phyloP scores from a whole-genome alignment of 768 basidiomycete species.

The Panellus pusillus region DNA sequence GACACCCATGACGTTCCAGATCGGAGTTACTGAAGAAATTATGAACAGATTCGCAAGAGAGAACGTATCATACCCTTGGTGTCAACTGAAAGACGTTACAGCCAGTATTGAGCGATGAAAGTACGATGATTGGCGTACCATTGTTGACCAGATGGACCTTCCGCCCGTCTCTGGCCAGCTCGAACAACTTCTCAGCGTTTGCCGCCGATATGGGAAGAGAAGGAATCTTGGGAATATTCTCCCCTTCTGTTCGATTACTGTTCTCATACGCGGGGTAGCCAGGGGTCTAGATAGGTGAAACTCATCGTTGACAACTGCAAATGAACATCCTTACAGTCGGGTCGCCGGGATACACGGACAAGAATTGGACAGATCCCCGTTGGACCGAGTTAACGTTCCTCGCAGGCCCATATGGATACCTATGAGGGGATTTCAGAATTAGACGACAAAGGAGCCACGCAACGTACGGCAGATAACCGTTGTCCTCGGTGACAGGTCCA shows the following conservation, averaged over 20 bases:
- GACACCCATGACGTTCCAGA: conserved; percentile 69
- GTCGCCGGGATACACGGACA: conserved; percentile 56
- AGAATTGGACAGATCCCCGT: conserved; percentile 65
- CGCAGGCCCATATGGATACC: conserved; percentile 70
- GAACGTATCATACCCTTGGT: conserved; percentile 31
- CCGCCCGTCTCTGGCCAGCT: conserved; percentile 43
- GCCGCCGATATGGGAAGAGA: conserved; percentile 68
- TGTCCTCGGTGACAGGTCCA: conserved; percentile 56
- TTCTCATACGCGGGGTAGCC: conserved; percentile 69
- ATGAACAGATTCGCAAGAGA: conserved; percentile 23
- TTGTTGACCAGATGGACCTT: conserved; percentile 60
- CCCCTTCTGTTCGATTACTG: conserved; percentile 49
- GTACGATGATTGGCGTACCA: conserved; percentile 30
- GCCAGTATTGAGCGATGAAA: not conserved
- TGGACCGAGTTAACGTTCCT: conserved; percentile 62
- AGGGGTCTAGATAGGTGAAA: conserved; percentile 37
- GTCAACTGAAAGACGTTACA: conserved; percentile 21
- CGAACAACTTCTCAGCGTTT: conserved; percentile 59
- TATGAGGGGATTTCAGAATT: conserved; percentile 11
- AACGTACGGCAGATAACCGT: conserved; percentile 52
- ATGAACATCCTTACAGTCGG: conserved; percentile 22
- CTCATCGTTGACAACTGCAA: conserved; percentile 33
- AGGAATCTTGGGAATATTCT: conserved; percentile 54
- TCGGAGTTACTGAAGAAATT: conserved; percentile 49
- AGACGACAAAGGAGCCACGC: not conserved